phyloP scores from a whole-genome alignment of 2,329 filamentous ascomycete species.

The Byssoonygena ceratinophila region DNA sequence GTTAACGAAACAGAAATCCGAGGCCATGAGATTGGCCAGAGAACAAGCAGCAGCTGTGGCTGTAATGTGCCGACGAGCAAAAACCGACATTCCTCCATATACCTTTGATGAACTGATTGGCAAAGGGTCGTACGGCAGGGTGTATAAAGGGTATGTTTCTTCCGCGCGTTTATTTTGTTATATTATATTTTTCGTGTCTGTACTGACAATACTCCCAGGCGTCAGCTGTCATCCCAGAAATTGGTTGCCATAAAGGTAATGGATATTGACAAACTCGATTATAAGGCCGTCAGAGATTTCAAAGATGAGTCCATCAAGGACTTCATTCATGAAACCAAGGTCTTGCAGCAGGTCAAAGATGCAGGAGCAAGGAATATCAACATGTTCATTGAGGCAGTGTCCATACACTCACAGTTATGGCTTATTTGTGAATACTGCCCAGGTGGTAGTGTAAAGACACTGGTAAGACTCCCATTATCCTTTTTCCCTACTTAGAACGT shows the following conservation, averaged over 20 bases:
- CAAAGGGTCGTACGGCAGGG: constrained; percentile 43
- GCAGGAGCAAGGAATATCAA: constrained; percentile 54
- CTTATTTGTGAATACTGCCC: constrained; percentile 57
- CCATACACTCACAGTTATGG: constrained; percentile 55
- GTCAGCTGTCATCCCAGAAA: constrained; percentile 30
- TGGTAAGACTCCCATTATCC: constrained; percentile 36
- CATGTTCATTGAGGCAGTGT: constrained; percentile 52
- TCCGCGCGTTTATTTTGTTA: background rate
- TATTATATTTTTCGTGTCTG: background rate
- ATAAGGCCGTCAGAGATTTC: constrained; percentile 37
- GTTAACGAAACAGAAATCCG: constrained; percentile 40
- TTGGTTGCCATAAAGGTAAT: constrained; percentile 44
- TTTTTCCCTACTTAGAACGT: background rate
- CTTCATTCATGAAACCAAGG: constrained; percentile 53
- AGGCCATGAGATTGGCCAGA: constrained; percentile 39
- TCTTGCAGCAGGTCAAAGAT: constrained; percentile 53
- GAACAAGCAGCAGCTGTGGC: constrained; percentile 37
- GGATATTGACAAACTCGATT: constrained; percentile 42
- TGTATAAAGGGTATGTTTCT: constrained; percentile 38
- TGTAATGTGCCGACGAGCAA: constrained; percentile 39
- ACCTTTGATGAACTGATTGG: constrained; percentile 43
- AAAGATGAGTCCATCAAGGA: constrained; percentile 43
- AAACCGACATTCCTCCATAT: constrained; percentile 38
- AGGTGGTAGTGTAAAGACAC: constrained; percentile 53
- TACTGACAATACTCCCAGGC: constrained; percentile 18